Base-by-base conservation (phyloP, 352 stramenopile genomes). In the Pythium brachiatum region DNA sequence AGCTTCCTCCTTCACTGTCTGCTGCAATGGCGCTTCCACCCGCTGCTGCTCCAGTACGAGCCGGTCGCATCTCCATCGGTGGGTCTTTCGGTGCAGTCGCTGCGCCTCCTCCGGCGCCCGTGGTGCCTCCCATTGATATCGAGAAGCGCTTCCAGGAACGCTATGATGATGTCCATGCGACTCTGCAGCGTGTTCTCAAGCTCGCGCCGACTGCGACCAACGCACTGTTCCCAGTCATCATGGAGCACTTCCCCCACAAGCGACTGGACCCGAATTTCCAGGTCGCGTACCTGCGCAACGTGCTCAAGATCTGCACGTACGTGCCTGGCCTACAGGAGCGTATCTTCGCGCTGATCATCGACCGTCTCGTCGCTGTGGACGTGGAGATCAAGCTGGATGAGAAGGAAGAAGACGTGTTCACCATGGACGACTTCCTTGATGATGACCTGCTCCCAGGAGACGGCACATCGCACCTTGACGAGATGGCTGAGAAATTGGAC, bases 331-430 rank as follows among this genome's bases (percentile, higher is more conserved):
- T 96, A 6, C 81, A 89, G 38, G 86, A 96, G 55, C 86, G 86
- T 44, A 79, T 94, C n/a, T 78, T 96, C 13, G 81, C 69, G 12
- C 65, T 96, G n/a, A 76, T 95, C 50, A 79, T 94, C 20, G 88
- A 96, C 55, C 81, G 88, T 46, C 70, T 96, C 7, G 87, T 95
- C 36, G 76, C 81, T 9, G 89, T 96, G 13, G 88, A 96, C 60
- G 88, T 96, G 25, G 88, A 96, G 55, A 96, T 96, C 60, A 90
- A 91, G 57, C 59, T 96, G 21, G 88, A 96, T 29, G 84, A 93
- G 48, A 89, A 83, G 25, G 86, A 95, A 53, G 83, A 92, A 61
- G 86, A 95, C 44, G 75, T 90, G 32, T 90, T 90, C 60, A 89
- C 84, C 11, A 88, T 90, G 78, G 81, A 91, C 32, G 82, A 90